Evolutionary conservation across 345 rosid genomes (phyloP), one percentile per base, ranked within the genome.

Genomic region (Excoecaria agallocha): DNA sequence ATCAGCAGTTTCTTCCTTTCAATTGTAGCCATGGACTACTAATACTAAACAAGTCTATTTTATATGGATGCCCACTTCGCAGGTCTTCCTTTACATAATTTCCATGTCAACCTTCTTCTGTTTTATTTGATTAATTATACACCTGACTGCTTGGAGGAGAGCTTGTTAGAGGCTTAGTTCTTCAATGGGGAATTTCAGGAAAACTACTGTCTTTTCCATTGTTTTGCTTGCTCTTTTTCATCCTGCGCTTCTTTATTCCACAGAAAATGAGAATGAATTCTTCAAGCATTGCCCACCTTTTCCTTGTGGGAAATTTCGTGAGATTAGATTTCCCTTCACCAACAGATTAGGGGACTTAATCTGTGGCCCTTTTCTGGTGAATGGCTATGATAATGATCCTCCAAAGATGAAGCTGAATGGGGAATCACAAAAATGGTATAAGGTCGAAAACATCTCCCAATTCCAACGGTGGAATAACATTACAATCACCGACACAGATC

Each of bases 111-210:
- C 6, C 11, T 66, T 46, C 54, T 25, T 56, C 45, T 49, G 9
- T n/a, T 13, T n/a, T 19, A 24, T 6, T 43, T 30, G 30, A 30
- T 30, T 30, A 24, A 52, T 15, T 25, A 6, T 17, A 0, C 8
- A 3, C 19, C 19, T 5, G 58, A 54, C 20, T 3, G 17, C 58
- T 54, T 54, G n/a, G 8, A 55, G 59, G 59, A 15, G 20, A 17
- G 8, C 9, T 5, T 43, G 1, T 43, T 43, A 10, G 7, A 6
- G 48, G 9, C 20, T 24, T 6, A 10, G 25, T 15, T 51, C 35
- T n/a, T 58, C 19, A 62, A 73, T 19, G n/a, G 54, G 25, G 59
- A 39, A 52, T 41, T 60, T 48, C 20, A n/a, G 46, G n/a, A 75
- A 67, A 55, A 56, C 37, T 15, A 1, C 38, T 30, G 8, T 58